Conservation (phyloP, 768 basidiomycete species). For the Russula sp. region DNA sequence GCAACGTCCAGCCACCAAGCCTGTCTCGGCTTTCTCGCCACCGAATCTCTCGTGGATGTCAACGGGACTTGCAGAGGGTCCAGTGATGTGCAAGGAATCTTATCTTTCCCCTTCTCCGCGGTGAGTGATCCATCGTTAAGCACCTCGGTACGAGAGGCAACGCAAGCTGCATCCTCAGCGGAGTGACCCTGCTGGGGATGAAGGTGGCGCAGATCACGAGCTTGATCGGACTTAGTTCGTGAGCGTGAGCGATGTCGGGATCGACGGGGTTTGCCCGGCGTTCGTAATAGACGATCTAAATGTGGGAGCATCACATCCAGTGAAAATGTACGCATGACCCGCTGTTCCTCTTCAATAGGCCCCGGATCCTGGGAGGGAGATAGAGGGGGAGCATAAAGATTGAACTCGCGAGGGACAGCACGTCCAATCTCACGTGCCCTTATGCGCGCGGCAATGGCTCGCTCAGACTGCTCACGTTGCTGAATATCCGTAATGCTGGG, state of each 20-base stretch:
- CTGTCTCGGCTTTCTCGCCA: slow-evolving; percentile 29
- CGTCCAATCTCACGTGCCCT: slow-evolving; percentile 56
- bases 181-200: not conserved
- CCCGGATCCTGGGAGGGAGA: slow-evolving; percentile 14
- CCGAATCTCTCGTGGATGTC: slow-evolving; percentile 11
- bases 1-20: slow-evolving; percentile 92
- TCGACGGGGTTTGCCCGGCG: slow-evolving; percentile 18
- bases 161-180: not conserved
- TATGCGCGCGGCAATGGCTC: slow-evolving; percentile 52
- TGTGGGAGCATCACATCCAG: slow-evolving; percentile 18
- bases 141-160: not conserved
- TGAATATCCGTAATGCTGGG: slow-evolving; percentile 41
- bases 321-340: slow-evolving; percentile 20
- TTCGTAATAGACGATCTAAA: slow-evolving; percentile 20
- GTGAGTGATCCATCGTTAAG: not conserved
- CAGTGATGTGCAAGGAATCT: slow-evolving; percentile 20
- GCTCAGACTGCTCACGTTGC: slow-evolving; percentile 49
- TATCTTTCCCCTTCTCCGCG: slow-evolving; percentile 43
- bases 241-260: slow-evolving; percentile 8
- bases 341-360: slow-evolving; percentile 5
- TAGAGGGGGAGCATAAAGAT: slow-evolving; percentile 51
- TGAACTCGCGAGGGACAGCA: slow-evolving; percentile 54
- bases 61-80: not conserved
- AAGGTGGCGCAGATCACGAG: not conserved
- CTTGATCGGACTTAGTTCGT: not conserved